Evolutionary conservation across 179 eudicot species (phyloP), one percentile per base, ranked within the genome.

Genomic region (Spergularia azorica): DNA sequence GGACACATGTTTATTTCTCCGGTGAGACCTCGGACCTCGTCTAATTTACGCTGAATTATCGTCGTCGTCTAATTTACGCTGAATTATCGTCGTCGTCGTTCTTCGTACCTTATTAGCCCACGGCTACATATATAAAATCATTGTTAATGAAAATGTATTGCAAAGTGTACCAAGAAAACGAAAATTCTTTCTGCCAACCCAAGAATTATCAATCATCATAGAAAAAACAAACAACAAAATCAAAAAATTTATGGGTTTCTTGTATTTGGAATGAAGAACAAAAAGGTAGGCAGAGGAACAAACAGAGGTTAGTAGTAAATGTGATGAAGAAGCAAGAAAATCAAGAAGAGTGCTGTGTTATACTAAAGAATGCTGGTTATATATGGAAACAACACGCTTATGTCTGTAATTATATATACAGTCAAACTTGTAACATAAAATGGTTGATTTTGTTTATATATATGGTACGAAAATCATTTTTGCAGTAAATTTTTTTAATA

Each of bases 341-440:
- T 4, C 48, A 43, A 26, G 48, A 43, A 43, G 48, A 43, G 48
- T n/a, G n/a, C n/a, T 4, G 67, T 16, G 17, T 58, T 16, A 58
- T 58, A 58, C 2, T 6, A 58, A 58, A 21, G 43, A 63, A 63
- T 26, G 65, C 10, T 16, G 9, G 6, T 21, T 60, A 60, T 0
- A 6, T 18, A 60, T 20, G 32, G 32, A 59, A 9, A 59, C 10
- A 59, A 4, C 2, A 26, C 32, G 32, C 2, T 17, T 59, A 59
- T 59, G 63, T 59, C 32, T 18, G 63, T 17, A 17, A 63, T 63
- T 0, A 20, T 63, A 10, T 26, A 26, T 26, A 26, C 15, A 32
- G 67, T 63, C 67, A 63, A 63, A 63, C 16, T 63, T 26, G 67
- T 63, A 63, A 63, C 67, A 26, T 63, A 63, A 26, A 63, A 4